A percentile compares a stretch with the other conserved stretches of the same genome.
phyloP scores from a whole-genome alignment of 2,329 filamentous ascomycete genomes.

The Septoria petroselini region DNA sequence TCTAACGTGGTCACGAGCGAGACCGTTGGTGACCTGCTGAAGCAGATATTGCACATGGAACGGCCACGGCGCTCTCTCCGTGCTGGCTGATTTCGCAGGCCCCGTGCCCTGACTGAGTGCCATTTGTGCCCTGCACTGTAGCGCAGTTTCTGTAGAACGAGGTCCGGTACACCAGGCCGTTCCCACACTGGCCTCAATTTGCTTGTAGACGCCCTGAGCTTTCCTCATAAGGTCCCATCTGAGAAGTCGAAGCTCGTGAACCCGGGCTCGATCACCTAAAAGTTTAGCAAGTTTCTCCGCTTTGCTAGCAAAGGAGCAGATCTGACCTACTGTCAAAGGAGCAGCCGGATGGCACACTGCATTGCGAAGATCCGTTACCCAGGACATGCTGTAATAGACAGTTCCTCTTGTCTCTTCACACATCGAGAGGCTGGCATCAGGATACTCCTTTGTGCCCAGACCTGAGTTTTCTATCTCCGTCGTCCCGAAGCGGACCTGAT shows the following conservation, averaged over 20 bases:
- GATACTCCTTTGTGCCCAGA: background rate
- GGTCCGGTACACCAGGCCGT: background rate
- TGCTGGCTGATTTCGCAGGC: background rate
- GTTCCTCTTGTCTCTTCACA: background rate
- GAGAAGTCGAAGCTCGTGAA: background rate
- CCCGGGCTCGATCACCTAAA: no score
- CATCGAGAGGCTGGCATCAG: background rate
- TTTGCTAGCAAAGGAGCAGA: no score
- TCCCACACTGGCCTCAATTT: background rate
- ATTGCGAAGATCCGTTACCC: background rate
- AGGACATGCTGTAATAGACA: no score
- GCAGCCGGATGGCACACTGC: background rate
- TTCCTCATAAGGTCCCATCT: background rate
- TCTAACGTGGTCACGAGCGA: background rate
- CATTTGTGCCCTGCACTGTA: background rate
- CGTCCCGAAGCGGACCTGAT: constrained; percentile 3
- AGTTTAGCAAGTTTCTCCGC: no score
- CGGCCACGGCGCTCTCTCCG: background rate
- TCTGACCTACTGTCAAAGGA: background rate
- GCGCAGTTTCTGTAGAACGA: background rate
- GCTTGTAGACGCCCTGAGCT: background rate
- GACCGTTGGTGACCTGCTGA: background rate
- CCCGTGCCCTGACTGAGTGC: background rate
- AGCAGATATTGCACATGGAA: background rate
- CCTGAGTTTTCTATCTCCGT: background rate